Evolutionary conservation across 306 rosid species (phyloP).

Genomic region (Cicer bijugum): DNA sequence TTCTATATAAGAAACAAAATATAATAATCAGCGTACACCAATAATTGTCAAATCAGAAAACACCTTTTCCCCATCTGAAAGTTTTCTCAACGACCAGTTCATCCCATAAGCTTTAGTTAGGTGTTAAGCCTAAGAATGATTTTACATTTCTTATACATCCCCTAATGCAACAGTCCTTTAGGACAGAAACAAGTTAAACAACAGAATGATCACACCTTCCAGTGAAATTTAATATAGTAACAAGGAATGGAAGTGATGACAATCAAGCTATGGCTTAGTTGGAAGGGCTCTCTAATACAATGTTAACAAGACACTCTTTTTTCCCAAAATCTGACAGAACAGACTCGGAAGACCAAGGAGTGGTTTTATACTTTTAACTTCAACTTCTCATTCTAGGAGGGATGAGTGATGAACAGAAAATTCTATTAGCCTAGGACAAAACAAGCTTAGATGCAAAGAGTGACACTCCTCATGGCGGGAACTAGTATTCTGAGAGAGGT

Average conservation of each 20-base stretch:
- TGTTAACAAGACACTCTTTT: neutral
- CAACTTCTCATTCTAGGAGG: slow-evolving; percentile 16
- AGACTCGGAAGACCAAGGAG: neutral
- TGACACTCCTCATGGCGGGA: neutral
- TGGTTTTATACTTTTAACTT: neutral
- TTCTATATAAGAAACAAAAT: slow-evolving; percentile 34
- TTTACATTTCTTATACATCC: slow-evolving; percentile 30
- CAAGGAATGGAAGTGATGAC: no score
- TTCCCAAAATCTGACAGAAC: neutral
- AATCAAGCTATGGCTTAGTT: neutral
- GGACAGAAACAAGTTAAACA: slow-evolving; percentile 8
- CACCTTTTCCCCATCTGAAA: slow-evolving; percentile 10
- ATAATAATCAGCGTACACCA: slow-evolving; percentile 10
- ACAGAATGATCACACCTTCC: slow-evolving; percentile 6
- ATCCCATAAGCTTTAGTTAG: slow-evolving; percentile 19
- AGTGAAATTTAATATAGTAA: neutral
- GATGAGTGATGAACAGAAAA: neutral
- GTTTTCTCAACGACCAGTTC: slow-evolving; percentile 14
- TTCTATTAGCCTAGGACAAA: neutral
- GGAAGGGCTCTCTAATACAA: slow-evolving; percentile 20
- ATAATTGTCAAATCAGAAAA: slow-evolving; percentile 15
- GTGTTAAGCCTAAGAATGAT: slow-evolving; percentile 5
- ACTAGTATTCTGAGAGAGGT: neutral
- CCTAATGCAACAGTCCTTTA: neutral
- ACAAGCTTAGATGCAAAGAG: neutral